Evolutionary conservation across 2,329 filamentous ascomycete species (phyloP), one percentile per base, ranked within the genome.

Genomic region (Rhinocladiella mackenziei): DNA sequence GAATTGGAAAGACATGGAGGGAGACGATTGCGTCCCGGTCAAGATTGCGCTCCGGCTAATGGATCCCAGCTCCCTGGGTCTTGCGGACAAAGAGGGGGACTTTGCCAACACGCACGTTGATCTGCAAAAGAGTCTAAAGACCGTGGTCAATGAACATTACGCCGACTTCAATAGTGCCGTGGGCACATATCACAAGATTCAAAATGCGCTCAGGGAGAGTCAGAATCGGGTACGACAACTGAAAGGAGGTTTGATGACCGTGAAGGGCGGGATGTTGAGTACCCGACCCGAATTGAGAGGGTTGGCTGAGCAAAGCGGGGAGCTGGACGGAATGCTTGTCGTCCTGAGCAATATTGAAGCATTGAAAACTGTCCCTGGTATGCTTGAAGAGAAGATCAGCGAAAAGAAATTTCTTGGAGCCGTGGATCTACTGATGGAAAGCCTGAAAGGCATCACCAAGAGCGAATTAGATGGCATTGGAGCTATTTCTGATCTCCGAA

Each of bases 81-180:
- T 92, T 51, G 91, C 91, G 34, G 83, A 89, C 63, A 87, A 94
- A 58, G 91, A 95, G 64, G 77, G 76, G 50, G 83, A 87, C 56
- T 98, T 98, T 63, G 77, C 86, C 60, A 74, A 84, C 55, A 89
- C 87, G 34, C 87, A 96, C 64, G 75, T 81, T 54, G 87, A 92
- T 62, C 78, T 98, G n/a, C 89, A 98, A 62, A 84, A 84, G 57
- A 89, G 91, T 7, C 74, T 98, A 45, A 96, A 95, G 66, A 81
- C 83, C 23, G 95, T 98, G 58, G 92, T 98, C 18, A 95, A 98
- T 65, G 91, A 98, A 69, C 91, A 98, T 62, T 91, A 98, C 62
- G 92, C 98, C 65, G 94, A 92, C 34, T 98, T 98, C 76, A 98
- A 97, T 69, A 95, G 88, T 65, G 96, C 91, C 38, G 97, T 98